These are phyloP conservation scores for Phytophthora sansomeana DNA, from an alignment of 352 stramenopile genomes.

Conservation along the genomic window DNA sequence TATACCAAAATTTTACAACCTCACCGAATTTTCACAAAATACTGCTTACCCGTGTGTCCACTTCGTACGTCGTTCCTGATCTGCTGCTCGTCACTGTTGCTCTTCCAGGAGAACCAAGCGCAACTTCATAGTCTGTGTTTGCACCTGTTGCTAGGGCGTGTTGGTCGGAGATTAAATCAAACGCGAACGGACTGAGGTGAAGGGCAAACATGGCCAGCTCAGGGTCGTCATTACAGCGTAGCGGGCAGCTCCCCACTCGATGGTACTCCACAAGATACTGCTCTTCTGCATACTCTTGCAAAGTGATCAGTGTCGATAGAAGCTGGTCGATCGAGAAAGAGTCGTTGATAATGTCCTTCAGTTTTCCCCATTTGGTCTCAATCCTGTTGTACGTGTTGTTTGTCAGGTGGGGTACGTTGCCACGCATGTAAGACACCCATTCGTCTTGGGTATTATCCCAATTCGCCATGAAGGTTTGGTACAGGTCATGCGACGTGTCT, in stretches of 20 bases:
- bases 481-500: not conserved
- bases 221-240: not conserved
- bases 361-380: conserved; percentile 20
- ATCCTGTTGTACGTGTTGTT: conserved; percentile 28
- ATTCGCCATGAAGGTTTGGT: no score
- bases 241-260: not conserved
- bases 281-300: conserved; percentile 15
- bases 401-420: conserved; percentile 7
- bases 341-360: conserved; percentile 10
- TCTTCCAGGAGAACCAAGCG: not conserved
- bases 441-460: conserved; percentile 8
- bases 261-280: conserved; percentile 15
- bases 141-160: not conserved
- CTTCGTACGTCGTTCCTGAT: not conserved
- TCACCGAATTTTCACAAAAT: no score
- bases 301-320: conserved; percentile 1
- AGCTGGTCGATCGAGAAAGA: no score
- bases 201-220: not conserved
- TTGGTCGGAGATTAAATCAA: not conserved
- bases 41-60: not conserved
- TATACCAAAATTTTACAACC: no score
- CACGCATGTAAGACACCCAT: conserved; percentile 9
- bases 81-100: not conserved
- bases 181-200: not conserved
- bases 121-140: not conserved